Evolutionary conservation across 352 stramenopile genomes (phyloP), one percentile per base, ranked within the genome.

Genomic region (Paralagenidium karlingii): DNA sequence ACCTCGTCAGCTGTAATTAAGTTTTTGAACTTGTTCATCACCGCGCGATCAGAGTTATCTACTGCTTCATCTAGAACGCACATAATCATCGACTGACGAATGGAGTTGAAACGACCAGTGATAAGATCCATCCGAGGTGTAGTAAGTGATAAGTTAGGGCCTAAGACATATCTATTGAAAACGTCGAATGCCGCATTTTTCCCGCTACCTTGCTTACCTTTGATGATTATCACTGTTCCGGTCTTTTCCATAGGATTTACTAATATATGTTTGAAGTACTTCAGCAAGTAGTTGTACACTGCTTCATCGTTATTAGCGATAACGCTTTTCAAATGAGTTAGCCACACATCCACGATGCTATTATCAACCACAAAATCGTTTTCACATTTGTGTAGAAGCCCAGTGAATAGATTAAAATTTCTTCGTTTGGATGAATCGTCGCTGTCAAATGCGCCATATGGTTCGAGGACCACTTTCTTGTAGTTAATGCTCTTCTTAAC

Each of bases 1-100:
- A 30, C 26, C 22, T 43, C 38, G 24, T 43, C 24, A 43, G 20
- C 16, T 5, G 38, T 43, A 30, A 43, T 43, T 13, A 43, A 33
- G 24, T 43, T 43, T 15, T 43, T 43, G 15, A 43, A 43, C 38
- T 43, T 32, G 24, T 43, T 43, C 38, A 43, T 43, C 10, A 18
- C 7, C n/a, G 19, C 38, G 6, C 38, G 38, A 30, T 43, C 38
- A 6, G 5, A 9, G 22, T 43, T 43, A 15, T 43, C 38, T 19
- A 43, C 22, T 27, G 38, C 38, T 43, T 43, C 38, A 33, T 43
- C 38, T 21, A 43, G 13, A 9, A 31, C 19, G 15, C 38, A 43
- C 5, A 5, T 19, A 10, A 43, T 34, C 38, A 43, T 19, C 7
- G 38, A 32, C 26, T 43, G 20, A 30, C 38, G 38, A 33, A 43